A percentile compares a stretch with the other conserved stretches of the same genome.
Evolutionary conservation across 352 stramenopile genomes (phyloP).

Genomic region (Globisporangium nodosum): DNA sequence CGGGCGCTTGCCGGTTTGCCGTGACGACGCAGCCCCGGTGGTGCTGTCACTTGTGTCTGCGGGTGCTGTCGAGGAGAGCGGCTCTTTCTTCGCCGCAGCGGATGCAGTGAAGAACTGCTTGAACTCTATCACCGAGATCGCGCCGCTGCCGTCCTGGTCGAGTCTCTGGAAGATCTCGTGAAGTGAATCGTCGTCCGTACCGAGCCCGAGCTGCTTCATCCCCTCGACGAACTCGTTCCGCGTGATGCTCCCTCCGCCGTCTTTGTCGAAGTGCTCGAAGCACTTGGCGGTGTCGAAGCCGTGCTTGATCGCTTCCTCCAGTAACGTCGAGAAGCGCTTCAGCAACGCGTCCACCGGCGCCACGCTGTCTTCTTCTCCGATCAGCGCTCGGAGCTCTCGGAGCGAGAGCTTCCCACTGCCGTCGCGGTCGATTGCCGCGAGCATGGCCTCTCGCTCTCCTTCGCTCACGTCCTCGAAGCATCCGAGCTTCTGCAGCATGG

Average conservation of each 20-base stretch:
- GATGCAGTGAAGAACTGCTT: slow-evolving; percentile 30
- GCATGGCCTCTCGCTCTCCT: slow-evolving; percentile 34
- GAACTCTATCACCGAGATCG: slow-evolving; percentile 63
- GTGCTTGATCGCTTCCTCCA: slow-evolving; percentile 37
- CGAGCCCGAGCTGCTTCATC: slow-evolving; percentile 53
- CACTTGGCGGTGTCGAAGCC: slow-evolving; percentile 50
- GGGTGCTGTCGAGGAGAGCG: neutral
- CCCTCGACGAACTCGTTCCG: slow-evolving; percentile 48
- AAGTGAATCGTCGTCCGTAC: slow-evolving; percentile 22
- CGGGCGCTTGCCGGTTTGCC: neutral
- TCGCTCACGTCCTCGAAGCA: slow-evolving; percentile 39
- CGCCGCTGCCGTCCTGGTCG: slow-evolving; percentile 57
- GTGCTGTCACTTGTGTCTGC: neutral
- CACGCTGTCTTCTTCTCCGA: slow-evolving; percentile 10
- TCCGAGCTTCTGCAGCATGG: slow-evolving; percentile 38
- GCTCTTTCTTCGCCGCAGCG: too few relatives aligned
- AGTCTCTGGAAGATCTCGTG: slow-evolving; percentile 38
- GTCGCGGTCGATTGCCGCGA: slow-evolving; percentile 43
- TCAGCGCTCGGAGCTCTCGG: slow-evolving; percentile 43
- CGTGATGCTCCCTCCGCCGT: slow-evolving; percentile 58
- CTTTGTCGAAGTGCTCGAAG: slow-evolving; percentile 84
- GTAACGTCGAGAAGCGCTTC: slow-evolving; percentile 30
- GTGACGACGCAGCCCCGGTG: too few relatives aligned
- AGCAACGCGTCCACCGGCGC: slow-evolving; percentile 17
- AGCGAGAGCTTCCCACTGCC: slow-evolving; percentile 53